Base-by-base conservation (phyloP, 768 basidiomycete genomes). In the Strobilomyces dryophilus region DNA sequence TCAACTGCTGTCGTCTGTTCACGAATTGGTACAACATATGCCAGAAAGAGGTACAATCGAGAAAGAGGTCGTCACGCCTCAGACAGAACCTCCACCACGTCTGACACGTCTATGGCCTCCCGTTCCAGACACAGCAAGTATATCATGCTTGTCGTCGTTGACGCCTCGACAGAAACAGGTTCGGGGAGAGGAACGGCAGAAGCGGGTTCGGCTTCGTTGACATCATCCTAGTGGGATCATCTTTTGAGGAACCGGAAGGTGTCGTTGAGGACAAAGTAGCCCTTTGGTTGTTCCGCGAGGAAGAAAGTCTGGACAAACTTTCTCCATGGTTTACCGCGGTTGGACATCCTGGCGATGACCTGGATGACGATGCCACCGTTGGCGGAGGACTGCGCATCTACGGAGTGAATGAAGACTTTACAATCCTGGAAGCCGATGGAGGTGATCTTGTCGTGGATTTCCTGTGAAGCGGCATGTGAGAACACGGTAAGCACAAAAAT, bases 291-390 rank as follows among this genome's bases (percentile, higher is more conserved):
- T 72, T 98, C 94, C 36, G 97, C 97, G 49, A 99, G 87, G 89
- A 99, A 98, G 76, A 99, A 98, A 8, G 95, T 98, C 75, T 99
- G 97, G 11, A 94, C 95, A 64, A 99, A 99, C 76, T 98, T 99
- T 66, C 88, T 85, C 97, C 97, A 99, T 5, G 90, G 80, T 49
- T 89, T 90, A 52, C 82, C 81, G 59, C 83, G 80, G 74, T 98
- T 98, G 48, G 91, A 92, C 90, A 98, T 95, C 77, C 98, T 95
- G 61, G 97, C 97, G 67, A 95, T 95, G 71, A 98, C 97, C 72
- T 98, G 95, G 72, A 99, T 95, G 77, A 98, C 90, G 73, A 99
- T 98, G 41, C 97, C 97, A 56, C 89, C 89, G 60, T 89, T 88
- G 54, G 91, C 89, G 44, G 93, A 95, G 48, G 92, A 89, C 72